Evolutionary conservation across 371 early-diverging fungal genomes (phyloP), one percentile per base, ranked within the genome.

Genomic region (Conidiobolus incongruus): DNA sequence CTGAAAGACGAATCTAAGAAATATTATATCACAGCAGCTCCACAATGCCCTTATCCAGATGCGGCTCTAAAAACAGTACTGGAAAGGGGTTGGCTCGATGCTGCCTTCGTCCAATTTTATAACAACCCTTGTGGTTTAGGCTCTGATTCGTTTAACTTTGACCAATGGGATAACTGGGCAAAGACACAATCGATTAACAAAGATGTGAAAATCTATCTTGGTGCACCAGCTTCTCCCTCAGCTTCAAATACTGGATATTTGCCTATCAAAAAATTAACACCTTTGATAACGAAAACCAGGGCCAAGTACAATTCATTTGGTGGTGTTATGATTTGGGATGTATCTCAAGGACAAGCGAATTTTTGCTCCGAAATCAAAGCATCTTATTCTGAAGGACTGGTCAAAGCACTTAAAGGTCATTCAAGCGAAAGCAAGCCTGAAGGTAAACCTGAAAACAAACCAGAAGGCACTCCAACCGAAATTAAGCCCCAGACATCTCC

Each of bases 321-420:
- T 23, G 76, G 74, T 34, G 66, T 72, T 0, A 73, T 73, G 76
- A 58, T 72, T 40, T 75, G 74, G 76, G 74, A 75, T 47, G 68
- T 61, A 5, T 40, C 41, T 11, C 47, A 47, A 37, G 24, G 64
- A 6, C 40, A 37, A 19, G 20, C 19, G 43, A 43, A 43, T 22
- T 17, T 43, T 5, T 43, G 43, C n/a, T 15, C 31, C 4, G 34
- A 32, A 4, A 22, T 15, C 8, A 43, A 43, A n/a, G n/a, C n/a
- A n/a, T n/a, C n/a, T n/a, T n/a, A n/a, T n/a, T n/a, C n/a, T n/a
- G n/a, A n/a, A n/a, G n/a, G n/a, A n/a, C n/a, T n/a, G n/a, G n/a
- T n/a, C n/a, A n/a, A n/a, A n/a, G n/a, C n/a, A n/a, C n/a, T n/a
- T n/a, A n/a, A n/a, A n/a, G n/a, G n/a, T n/a, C n/a, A n/a, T n/a